Conservation (phyloP, 2,329 filamentous ascomycete species). For the Aspergillus jensenii region DNA sequence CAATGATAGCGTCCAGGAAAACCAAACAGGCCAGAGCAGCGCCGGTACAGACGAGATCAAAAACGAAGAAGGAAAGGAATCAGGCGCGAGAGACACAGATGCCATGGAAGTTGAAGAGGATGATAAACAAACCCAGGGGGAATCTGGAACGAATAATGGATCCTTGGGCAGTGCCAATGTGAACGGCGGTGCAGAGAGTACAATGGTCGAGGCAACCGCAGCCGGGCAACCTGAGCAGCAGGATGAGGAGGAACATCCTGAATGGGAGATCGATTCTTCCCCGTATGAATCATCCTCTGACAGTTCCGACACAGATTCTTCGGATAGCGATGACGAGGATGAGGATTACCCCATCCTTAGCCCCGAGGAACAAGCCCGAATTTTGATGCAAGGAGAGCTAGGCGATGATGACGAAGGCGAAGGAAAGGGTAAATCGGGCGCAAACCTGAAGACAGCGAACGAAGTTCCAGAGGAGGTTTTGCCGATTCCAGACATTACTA, state of each 20-base stretch:
- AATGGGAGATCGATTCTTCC: constrained; percentile 83
- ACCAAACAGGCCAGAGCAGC: constrained; percentile 12
- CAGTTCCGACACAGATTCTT: constrained; percentile 64
- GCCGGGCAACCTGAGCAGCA: constrained; percentile 16
- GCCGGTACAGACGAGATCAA: neutral
- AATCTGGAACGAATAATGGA: constrained; percentile 4
- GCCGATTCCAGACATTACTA: constrained; percentile 73
- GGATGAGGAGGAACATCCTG: constrained; percentile 58
- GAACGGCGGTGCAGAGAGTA: constrained; percentile 7
- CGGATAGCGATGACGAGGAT: constrained; percentile 53
- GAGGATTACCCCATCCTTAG: constrained; percentile 71
- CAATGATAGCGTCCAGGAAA: constrained; percentile 21
- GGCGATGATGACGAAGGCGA: constrained; percentile 76
- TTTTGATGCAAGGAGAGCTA: constrained; percentile 80
- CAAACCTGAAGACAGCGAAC: constrained; percentile 75
- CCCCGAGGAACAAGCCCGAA: constrained; percentile 77
- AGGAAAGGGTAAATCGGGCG: constrained; percentile 45
- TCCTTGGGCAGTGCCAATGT: neutral
- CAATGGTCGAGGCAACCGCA: constrained; percentile 10
- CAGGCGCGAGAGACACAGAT: constrained; percentile 14
- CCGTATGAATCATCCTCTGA: constrained; percentile 66
- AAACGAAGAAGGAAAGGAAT: constrained; percentile 6
- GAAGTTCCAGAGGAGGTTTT: constrained; percentile 65
- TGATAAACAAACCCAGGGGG: constrained; percentile 5
- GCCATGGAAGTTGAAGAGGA: constrained; percentile 30